Conservation (phyloP, 2,329 filamentous ascomycete genomes). For the Phaeosphaeriaceae sp. region DNA sequence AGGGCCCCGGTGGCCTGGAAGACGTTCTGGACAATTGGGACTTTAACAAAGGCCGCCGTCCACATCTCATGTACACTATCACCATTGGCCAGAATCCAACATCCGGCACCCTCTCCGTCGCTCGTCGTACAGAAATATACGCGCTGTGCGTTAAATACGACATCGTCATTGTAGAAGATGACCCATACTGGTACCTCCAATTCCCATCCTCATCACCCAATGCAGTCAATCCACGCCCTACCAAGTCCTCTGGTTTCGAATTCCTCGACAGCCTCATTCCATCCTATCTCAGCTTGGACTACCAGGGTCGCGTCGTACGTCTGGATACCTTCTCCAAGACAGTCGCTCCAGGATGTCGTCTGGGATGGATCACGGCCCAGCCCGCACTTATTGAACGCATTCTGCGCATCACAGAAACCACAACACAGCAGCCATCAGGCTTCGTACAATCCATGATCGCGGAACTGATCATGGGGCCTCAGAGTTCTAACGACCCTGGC, state of each 20-base stretch:
- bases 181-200: conserved; percentile 95
- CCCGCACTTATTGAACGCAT: conserved; percentile 78
- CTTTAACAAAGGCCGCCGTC: conserved; percentile 71
- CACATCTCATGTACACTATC: conserved; percentile 88
- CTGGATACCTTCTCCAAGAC: conserved; percentile 96
- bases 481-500: conserved; percentile 58
- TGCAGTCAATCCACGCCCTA: conserved; percentile 44
- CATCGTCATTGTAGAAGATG: conserved; percentile 90
- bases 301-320: conserved; percentile 84
- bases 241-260: conserved; percentile 67
- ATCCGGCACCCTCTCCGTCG: conserved; percentile 73
- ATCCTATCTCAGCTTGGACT: conserved; percentile 81
- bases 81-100: conserved; percentile 93
- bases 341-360: conserved; percentile 83
- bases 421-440: conserved; percentile 84
- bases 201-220: conserved; percentile 71
- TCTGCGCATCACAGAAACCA: conserved; percentile 74
- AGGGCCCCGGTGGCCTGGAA: conserved; percentile 74
- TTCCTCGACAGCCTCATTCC: conserved; percentile 86
- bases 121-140: conserved; percentile 80
- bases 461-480: conserved; percentile 75
- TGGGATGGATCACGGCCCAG: conserved; percentile 90
- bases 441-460: conserved; percentile 87
- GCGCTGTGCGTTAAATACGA: conserved; percentile 82
- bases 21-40: conserved; percentile 88